Evolutionary conservation across 2,329 filamentous ascomycete species (phyloP).

Genomic region (Lomentospora prolificans): DNA sequence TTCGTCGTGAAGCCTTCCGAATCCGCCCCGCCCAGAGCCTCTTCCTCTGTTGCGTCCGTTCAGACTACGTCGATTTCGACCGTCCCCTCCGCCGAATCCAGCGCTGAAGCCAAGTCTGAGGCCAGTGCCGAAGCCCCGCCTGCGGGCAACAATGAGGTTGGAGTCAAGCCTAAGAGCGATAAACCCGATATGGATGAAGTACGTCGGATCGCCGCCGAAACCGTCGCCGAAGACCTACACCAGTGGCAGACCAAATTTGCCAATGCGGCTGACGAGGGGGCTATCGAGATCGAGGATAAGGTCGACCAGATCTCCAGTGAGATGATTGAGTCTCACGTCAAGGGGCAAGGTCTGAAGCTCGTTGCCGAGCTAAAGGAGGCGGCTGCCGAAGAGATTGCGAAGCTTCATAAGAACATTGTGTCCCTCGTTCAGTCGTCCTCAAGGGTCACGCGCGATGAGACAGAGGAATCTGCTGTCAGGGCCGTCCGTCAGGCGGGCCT

Average conservation of each 20-base stretch:
- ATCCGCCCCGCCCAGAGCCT: slow-evolving; percentile 16
- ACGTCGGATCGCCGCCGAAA: slow-evolving; percentile 50
- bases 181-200: slow-evolving; percentile 26
- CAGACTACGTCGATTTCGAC: slow-evolving; percentile 19
- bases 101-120: not conserved
- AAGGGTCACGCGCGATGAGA: slow-evolving; percentile 26
- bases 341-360: slow-evolving; percentile 57
- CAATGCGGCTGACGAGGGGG: slow-evolving; percentile 73
- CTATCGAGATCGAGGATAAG: slow-evolving; percentile 60
- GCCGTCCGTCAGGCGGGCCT: slow-evolving; percentile 59
- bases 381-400: slow-evolving; percentile 51
- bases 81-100: slow-evolving; percentile 7
- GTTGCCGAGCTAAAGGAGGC: slow-evolving; percentile 59
- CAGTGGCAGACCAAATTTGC: slow-evolving; percentile 85
- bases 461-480: slow-evolving; percentile 31
- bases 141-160: slow-evolving; percentile 30
- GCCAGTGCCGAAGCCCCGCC: not conserved
- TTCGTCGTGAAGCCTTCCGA: slow-evolving; percentile 20
- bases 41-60: slow-evolving; percentile 11
- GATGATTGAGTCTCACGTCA: slow-evolving; percentile 25
- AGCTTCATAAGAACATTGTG: slow-evolving; percentile 59
- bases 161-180: not conserved
- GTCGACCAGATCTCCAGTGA: slow-evolving; percentile 43
- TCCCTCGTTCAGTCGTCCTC: slow-evolving; percentile 47
- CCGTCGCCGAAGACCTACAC: slow-evolving; percentile 67